phyloP scores from a whole-genome alignment of 2,329 filamentous ascomycete genomes.

The Hymenoscyphus fraxineus region DNA sequence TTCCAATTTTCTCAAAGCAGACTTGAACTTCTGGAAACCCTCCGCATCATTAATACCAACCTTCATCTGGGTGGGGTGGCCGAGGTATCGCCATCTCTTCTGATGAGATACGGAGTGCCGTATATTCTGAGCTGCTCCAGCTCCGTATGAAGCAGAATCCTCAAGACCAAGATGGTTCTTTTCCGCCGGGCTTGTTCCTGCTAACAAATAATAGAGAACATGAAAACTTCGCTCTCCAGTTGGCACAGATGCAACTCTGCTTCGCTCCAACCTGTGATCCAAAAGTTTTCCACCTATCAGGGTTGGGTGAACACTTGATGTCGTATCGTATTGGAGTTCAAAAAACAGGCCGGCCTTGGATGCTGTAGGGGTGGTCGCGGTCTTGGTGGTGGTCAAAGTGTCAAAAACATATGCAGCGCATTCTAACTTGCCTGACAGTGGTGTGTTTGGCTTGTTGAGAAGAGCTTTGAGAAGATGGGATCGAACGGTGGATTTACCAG shows the following conservation, averaged over 20 bases:
- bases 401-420: conserved; percentile 95
- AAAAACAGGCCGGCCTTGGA: conserved; percentile 95
- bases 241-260: conserved; percentile 84
- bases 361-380: conserved; percentile 88
- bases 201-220: conserved; percentile 88
- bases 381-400: conserved; percentile 93
- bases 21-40: conserved; percentile 97
- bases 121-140: conserved; percentile 39
- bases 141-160: conserved; percentile 41
- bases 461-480: conserved; percentile 83
- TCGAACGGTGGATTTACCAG: conserved; percentile 92
- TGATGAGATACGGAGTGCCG: conserved; percentile 49
- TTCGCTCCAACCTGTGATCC: conserved; percentile 88
- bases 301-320: conserved; percentile 76
- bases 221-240: conserved; percentile 97
- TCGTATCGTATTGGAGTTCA: conserved; percentile 93
- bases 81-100: conserved; percentile 93
- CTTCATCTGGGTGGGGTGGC: conserved; percentile 93
- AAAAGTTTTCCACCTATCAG: conserved; percentile 92
- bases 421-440: conserved; percentile 87
- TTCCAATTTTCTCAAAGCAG: conserved; percentile 86
- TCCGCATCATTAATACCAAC: conserved; percentile 95
- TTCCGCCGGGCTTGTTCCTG: conserved; percentile 86
- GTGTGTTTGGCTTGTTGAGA: conserved; percentile 85
- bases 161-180: conserved; percentile 74